These are phyloP conservation scores for Torulaspora maleeae DNA, from an alignment of 805 yeast species.

Conservation along the genomic window DNA sequence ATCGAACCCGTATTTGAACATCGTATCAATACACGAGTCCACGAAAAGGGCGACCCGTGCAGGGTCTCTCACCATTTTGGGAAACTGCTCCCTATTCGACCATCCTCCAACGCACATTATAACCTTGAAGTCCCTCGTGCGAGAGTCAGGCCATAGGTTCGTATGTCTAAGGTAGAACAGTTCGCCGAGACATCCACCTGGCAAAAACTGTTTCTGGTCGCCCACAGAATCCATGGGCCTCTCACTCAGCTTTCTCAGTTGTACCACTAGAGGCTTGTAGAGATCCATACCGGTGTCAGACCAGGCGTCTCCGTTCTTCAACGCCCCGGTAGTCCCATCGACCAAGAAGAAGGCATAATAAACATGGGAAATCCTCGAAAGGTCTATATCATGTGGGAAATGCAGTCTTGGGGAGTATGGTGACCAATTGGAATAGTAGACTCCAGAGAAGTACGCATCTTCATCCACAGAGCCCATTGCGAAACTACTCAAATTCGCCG, in stretches of 20 bases:
- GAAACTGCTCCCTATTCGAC: constrained; percentile 49
- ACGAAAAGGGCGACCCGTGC: constrained; percentile 45
- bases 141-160: constrained; percentile 8
- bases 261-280: constrained; percentile 17
- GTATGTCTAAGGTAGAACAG: constrained; percentile 44
- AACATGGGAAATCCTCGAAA: constrained; percentile 54
- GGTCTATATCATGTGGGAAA: constrained; percentile 59
- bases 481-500: background rate
- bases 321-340: constrained; percentile 48
- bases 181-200: constrained; percentile 49
- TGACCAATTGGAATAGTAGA: constrained; percentile 61
- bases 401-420: constrained; percentile 57
- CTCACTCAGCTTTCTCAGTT: constrained; percentile 4
- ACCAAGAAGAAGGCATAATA: constrained; percentile 74
- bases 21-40: constrained; percentile 42
- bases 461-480: too few species aligned
- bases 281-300: constrained; percentile 50
- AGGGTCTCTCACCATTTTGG: constrained; percentile 40
- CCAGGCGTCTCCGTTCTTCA: constrained; percentile 57
- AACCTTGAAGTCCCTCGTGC: constrained; percentile 43
- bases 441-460: constrained; percentile 27
- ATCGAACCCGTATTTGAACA: constrained; percentile 63
- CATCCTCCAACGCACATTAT: constrained; percentile 85
- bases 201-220: constrained; percentile 10
- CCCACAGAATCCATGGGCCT: background rate